Base-by-base conservation (phyloP, 2,329 filamentous ascomycete genomes). In the Fonsecaea erecta region DNA sequence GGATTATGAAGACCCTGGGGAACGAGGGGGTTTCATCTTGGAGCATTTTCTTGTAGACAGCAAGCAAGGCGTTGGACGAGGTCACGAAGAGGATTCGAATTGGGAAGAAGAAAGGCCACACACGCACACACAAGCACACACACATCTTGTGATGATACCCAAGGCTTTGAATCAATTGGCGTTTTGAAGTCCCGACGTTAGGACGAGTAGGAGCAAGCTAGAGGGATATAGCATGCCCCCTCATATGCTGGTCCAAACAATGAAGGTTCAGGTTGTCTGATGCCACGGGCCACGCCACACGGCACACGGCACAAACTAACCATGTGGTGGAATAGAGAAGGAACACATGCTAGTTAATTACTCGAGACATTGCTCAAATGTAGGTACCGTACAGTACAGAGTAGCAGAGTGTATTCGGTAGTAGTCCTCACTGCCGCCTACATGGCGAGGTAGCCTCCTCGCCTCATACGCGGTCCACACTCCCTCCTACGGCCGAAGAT, bases 131-230 rank as follows among this genome's bases (percentile, higher is more conserved):
- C n/a, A n/a, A n/a, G n/a, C n/a, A n/a, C n/a, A n/a, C 34, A 43
- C 48, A n/a, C 32, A 53, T 5, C 32, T 46, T 26, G 40, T 61
- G 59, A 61, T 61, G 59, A 61, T 61, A 61, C 59, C 59, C 59
- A 34, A 51, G 26, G 26, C 35, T 30, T 46, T 37, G 46, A 48
- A 35, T 61, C 59, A 40, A 9, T 8, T 46, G 51, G 59, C 48
- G 59, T 61, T 61, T 61, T 48, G 52, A 32, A 24, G 43, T 21
- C 43, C n/a, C n/a, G n/a, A n/a, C n/a, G n/a, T n/a, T 12, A 16
- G 18, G 9, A 9, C 12, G 3, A 3, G 43, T 48, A 12, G 43
- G 43, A 48, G 21, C 18, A 12, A 26, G 43, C 43, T 12, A 9
- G 43, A 48, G 43, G 21, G 18, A 14, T 43, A 43, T n/a, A 24